Evolutionary conservation across 1,284 basidiomycete genomes (phyloP).

Genomic region (Inonotus hispidus): DNA sequence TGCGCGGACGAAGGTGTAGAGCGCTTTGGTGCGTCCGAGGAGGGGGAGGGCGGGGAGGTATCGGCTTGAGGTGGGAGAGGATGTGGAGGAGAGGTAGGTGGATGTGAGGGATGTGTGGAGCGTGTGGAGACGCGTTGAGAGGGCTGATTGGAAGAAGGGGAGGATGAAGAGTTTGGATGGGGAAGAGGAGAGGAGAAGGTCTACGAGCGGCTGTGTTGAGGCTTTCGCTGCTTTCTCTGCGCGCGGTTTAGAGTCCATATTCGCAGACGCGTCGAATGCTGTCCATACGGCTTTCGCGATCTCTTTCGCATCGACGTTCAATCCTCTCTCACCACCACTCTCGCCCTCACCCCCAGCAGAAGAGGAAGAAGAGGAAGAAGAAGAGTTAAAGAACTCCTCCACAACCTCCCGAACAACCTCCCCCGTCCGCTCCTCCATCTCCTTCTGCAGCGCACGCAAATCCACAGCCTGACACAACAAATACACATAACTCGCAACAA

Average conservation of each 20-base stretch:
- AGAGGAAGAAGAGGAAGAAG: too few species aligned
- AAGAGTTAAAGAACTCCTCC: slow-evolving; percentile 41
- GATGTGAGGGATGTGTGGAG: slow-evolving; percentile 26
- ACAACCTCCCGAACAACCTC: slow-evolving; percentile 50
- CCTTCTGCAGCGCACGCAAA: slow-evolving; percentile 63
- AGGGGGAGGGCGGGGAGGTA: slow-evolving; percentile 53
- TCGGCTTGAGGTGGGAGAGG: slow-evolving; percentile 40
- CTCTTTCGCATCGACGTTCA: slow-evolving; percentile 22
- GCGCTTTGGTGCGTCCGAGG: slow-evolving; percentile 55
- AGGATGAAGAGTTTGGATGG: slow-evolving; percentile 30
- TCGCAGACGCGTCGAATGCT: slow-evolving; percentile 59
- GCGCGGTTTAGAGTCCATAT: slow-evolving; percentile 60
- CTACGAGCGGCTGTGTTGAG: slow-evolving; percentile 53
- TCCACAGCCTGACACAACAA: slow-evolving; percentile 79
- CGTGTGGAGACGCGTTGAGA: slow-evolving; percentile 24
- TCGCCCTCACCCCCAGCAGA: slow-evolving; percentile 29
- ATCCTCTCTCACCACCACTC: too few species aligned
- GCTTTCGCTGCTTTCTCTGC: slow-evolving; percentile 65
- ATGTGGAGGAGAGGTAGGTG: slow-evolving; percentile 38
- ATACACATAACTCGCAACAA: slow-evolving; percentile 73
- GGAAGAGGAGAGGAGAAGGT: slow-evolving; percentile 38
- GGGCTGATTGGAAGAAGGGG: slow-evolving; percentile 24
- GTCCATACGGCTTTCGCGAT: slow-evolving; percentile 35
- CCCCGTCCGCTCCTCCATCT: slow-evolving; percentile 50
- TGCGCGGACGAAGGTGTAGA: slow-evolving; percentile 74